Evolutionary conservation across 2,329 filamentous ascomycete species (phyloP).

Genomic region (Epichloe hybrida): DNA sequence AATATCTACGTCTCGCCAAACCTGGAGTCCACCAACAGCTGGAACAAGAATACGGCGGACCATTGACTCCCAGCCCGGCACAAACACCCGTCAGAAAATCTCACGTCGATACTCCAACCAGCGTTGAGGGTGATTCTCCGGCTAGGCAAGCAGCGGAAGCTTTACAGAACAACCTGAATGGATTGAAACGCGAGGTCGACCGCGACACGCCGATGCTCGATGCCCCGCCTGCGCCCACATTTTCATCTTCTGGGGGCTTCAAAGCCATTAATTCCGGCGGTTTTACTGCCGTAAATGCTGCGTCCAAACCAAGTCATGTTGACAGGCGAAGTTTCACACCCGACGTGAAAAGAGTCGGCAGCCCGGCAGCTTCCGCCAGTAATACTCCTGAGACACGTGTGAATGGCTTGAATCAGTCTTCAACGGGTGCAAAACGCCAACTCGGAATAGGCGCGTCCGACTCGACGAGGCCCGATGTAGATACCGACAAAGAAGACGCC

Average conservation of each 20-base stretch:
- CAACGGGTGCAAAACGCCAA: constrained; percentile 63
- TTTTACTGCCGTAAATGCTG: constrained; percentile 61
- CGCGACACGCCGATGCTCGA: constrained; percentile 36
- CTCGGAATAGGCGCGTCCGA: constrained; percentile 40
- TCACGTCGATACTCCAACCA: constrained; percentile 43
- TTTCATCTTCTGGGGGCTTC: constrained; percentile 19
- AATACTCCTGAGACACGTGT: constrained; percentile 51
- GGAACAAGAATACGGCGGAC: constrained; percentile 84
- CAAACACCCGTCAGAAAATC: constrained; percentile 59
- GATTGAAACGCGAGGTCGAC: constrained; percentile 31
- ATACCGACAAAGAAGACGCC: constrained; percentile 39
- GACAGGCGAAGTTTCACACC: constrained; percentile 47
- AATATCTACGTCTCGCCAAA: constrained; percentile 81
- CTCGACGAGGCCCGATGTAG: constrained; percentile 32
- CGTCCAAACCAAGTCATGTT: constrained; percentile 55
- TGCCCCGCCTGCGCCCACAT: constrained; percentile 21
- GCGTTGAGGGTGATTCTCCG: constrained; percentile 52
- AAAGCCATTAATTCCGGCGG: constrained; percentile 35
- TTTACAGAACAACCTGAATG: constrained; percentile 35
- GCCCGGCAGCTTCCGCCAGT: constrained; percentile 48
- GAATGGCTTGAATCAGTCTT: constrained; percentile 33
- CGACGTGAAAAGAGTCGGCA: constrained; percentile 45
- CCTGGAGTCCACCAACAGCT: constrained; percentile 94
- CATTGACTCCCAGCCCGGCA: constrained; percentile 63
- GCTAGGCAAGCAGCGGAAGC: constrained; percentile 42